Conservation (phyloP, 1,284 basidiomycete species). For the Malassezia nana region DNA sequence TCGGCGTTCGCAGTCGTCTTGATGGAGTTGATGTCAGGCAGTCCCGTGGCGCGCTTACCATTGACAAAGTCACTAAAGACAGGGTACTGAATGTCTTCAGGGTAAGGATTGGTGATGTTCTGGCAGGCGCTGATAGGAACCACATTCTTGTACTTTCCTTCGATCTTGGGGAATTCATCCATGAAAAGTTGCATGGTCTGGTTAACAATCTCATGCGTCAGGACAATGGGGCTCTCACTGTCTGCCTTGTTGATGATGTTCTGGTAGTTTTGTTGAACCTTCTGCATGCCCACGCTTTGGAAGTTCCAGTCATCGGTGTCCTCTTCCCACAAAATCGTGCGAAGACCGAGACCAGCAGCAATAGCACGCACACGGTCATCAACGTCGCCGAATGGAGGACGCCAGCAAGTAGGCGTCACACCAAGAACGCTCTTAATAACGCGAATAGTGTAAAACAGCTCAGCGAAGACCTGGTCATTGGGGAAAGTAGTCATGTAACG, state of each 20-base stretch:
- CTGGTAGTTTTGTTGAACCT: conserved; percentile 49
- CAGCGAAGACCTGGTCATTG: conserved; percentile 50
- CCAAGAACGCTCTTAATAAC: conserved; percentile 52
- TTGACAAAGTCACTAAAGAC: conserved; percentile 29
- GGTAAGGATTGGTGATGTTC: conserved; percentile 49
- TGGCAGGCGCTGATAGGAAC: conserved; percentile 43
- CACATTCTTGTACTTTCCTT: conserved; percentile 38
- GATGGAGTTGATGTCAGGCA: conserved; percentile 24
- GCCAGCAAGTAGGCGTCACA: conserved; percentile 51
- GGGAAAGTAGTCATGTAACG: conserved; percentile 21
- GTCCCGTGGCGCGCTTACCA: conserved; percentile 31
- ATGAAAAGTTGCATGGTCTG: conserved; percentile 40
- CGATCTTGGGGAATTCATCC: conserved; percentile 33
- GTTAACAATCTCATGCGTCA: conserved; percentile 44
- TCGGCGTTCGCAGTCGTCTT: conserved; percentile 10
- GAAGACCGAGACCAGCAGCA: conserved; percentile 51
- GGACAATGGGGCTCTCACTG: conserved; percentile 43
- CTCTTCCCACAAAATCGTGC: conserved; percentile 51
- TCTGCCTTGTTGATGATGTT: conserved; percentile 47
- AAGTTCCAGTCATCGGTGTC: conserved; percentile 50
- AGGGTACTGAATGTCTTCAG: conserved; percentile 49
- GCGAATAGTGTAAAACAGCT: conserved; percentile 53
- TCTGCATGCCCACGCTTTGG: conserved; percentile 25
- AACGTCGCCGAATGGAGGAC: conserved; percentile 50
- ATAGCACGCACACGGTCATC: conserved; percentile 53